phyloP scores from a whole-genome alignment of 176 grass and related monocot genomes.

The Elaeis guineensis region DNA sequence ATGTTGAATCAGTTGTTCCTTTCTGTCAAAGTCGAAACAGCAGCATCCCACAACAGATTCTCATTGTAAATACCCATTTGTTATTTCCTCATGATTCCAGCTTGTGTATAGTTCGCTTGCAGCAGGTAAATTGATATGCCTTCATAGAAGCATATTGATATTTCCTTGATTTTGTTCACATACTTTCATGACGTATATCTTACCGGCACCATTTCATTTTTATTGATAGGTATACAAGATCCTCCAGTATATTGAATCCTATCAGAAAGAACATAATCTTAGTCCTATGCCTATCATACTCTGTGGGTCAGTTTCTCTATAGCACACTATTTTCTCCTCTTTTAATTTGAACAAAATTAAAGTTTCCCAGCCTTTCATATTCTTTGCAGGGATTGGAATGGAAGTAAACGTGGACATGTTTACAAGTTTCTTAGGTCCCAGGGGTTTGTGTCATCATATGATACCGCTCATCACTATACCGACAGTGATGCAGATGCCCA shows the following conservation, averaged over 20 bases:
- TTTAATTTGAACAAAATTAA: neutral
- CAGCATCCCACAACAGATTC: conserved; percentile 52
- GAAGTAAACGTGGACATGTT: conserved; percentile 92
- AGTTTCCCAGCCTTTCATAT: neutral
- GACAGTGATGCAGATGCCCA: conserved; percentile 84
- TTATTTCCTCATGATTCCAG: conserved; percentile 87
- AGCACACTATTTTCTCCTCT: neutral
- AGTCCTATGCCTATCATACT: conserved; percentile 74
- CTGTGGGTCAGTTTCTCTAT: conserved; percentile 57
- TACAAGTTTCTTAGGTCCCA: conserved; percentile 90
- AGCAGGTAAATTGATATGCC: conserved; percentile 46
- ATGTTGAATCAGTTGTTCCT: conserved; percentile 52
- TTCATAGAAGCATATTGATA: too few relatives aligned
- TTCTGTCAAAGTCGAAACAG: conserved; percentile 42
- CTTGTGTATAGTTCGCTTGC: conserved; percentile 69
- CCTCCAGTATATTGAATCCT: conserved; percentile 70
- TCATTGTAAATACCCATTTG: conserved; percentile 87
- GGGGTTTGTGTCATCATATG: conserved; percentile 84
- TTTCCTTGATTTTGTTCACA: too few relatives aligned
- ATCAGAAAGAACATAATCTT: conserved; percentile 80
- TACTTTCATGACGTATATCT: too few relatives aligned
- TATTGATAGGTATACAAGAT: conserved; percentile 74
- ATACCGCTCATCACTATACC: conserved; percentile 78
- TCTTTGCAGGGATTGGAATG: conserved; percentile 73
- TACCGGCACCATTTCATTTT: neutral